These are phyloP conservation scores for Tuctoria greenei DNA, from an alignment of 176 grass and related monocot species.

Conservation along the genomic window DNA sequence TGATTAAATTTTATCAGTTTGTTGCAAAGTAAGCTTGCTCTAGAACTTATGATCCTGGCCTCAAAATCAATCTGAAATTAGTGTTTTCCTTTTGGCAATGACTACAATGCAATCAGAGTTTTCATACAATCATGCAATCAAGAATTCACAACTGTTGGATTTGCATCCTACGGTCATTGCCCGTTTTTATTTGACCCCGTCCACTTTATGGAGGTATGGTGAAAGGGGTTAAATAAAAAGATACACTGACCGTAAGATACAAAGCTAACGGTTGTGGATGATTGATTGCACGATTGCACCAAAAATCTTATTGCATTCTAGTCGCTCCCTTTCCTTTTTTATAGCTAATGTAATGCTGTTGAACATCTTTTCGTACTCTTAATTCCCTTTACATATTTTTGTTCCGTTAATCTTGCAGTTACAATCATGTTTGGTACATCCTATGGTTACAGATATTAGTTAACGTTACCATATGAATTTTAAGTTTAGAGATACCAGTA, in stretches of 20 bases:
- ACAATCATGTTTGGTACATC: neutral
- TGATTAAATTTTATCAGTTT: conserved; percentile 80
- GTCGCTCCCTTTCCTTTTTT: neutral
- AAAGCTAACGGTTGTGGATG: no score
- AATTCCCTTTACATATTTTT: neutral
- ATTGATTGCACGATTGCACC: no score
- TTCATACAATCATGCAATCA: no score
- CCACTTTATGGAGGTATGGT: no score
- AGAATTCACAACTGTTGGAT: no score
- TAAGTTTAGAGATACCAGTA: neutral
- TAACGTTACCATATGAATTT: neutral
- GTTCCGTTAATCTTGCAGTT: neutral
- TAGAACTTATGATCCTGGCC: neutral
- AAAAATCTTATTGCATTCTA: no score
- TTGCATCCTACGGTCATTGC: no score
- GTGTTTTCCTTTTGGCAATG: conserved; percentile 4
- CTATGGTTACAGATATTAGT: neutral
- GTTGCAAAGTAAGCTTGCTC: conserved; percentile 67
- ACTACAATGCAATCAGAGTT: no score
- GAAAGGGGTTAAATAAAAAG: no score
- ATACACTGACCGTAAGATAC: no score
- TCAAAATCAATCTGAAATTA: neutral
- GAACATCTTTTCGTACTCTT: neutral
- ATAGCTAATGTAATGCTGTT: neutral
- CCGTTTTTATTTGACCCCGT: no score